phyloP scores from a whole-genome alignment of 164 flowering plant species.

The Chimonanthus praecox region DNA sequence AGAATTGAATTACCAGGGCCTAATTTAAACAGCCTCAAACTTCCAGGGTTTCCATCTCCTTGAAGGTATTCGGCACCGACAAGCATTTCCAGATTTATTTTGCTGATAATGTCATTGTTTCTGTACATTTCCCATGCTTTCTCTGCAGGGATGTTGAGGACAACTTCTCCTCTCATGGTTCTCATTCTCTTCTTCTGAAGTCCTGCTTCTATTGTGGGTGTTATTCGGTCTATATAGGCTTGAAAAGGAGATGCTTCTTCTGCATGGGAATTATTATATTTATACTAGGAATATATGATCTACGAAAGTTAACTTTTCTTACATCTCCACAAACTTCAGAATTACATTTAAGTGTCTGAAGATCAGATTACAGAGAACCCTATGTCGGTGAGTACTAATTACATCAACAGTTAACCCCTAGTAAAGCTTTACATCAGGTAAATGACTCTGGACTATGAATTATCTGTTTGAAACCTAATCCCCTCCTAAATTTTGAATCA shows the following conservation, averaged over 20 bases:
- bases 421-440: no score
- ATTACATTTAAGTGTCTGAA: no score
- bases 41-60: slow-evolving; percentile 59
- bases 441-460: no score
- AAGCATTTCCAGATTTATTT: slow-evolving; percentile 42
- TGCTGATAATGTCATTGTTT: slow-evolving; percentile 37
- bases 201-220: background rate
- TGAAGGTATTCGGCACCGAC: slow-evolving; percentile 23
- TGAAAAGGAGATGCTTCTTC: background rate
- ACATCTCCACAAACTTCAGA: no score
- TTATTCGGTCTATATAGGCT: no score
- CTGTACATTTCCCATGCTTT: slow-evolving; percentile 63
- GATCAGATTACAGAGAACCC: no score
- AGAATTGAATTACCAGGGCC: slow-evolving; percentile 38
- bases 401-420: no score
- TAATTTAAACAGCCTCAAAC: slow-evolving; percentile 46
- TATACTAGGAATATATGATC: background rate
- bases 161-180: slow-evolving; percentile 44
- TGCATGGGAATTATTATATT: background rate
- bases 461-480: no score
- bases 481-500: no score
- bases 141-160: slow-evolving; percentile 43
- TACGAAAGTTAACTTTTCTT: no score
- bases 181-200: slow-evolving; percentile 23
- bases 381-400: no score